Percentiles rank a stretch among this genome's conserved stretches.
phyloP scores from a whole-genome alignment of 345 rosid genomes.

The Boechera divaricarpa region DNA sequence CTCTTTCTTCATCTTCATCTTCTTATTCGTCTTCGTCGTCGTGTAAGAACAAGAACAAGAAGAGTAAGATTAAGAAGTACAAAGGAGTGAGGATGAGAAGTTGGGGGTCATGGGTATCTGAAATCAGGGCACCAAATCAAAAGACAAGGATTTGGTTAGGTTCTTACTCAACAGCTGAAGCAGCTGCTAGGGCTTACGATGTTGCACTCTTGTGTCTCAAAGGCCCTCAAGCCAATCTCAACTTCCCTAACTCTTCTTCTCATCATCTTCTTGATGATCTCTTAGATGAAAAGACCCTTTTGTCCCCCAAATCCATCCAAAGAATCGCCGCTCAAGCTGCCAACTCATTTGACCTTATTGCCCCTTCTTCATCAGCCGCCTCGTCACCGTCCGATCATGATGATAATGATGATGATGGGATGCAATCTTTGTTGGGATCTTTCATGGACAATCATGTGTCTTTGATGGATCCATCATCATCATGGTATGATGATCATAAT shows the following conservation, averaged over 20 bases:
- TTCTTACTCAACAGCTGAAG: slow-evolving; percentile 93
- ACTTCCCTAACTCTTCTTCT: slow-evolving; percentile 68
- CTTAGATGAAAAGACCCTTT: slow-evolving; percentile 42
- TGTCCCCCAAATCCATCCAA: slow-evolving; percentile 95
- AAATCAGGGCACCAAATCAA: slow-evolving; percentile 95
- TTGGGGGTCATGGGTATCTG: slow-evolving; percentile 99
- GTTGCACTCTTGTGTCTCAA: slow-evolving; percentile 94
- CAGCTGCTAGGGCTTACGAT: slow-evolving; percentile 98
- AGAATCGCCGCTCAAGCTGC: slow-evolving; percentile 86
- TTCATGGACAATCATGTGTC: slow-evolving; percentile 41
- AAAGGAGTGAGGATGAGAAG: slow-evolving; percentile 98
- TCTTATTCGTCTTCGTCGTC: slow-evolving; percentile 6
- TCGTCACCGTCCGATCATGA: slow-evolving; percentile 49
- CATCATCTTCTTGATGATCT: slow-evolving; percentile 46
- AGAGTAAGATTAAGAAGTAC: slow-evolving; percentile 65
- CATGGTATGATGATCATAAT: slow-evolving; percentile 54
- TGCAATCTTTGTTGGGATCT: slow-evolving; percentile 48
- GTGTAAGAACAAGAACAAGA: slow-evolving; percentile 46
- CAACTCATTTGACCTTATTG: slow-evolving; percentile 31
- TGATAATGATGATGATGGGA: slow-evolving; percentile 45
- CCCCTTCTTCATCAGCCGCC: slow-evolving; percentile 40
- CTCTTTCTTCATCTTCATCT: slow-evolving; percentile 22
- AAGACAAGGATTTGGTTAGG: slow-evolving; percentile 98
- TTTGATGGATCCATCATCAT: slow-evolving; percentile 46
- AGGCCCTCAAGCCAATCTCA: slow-evolving; percentile 86